Conservation (phyloP, 768 basidiomycete species). For the Pleurotus eryngii region DNA sequence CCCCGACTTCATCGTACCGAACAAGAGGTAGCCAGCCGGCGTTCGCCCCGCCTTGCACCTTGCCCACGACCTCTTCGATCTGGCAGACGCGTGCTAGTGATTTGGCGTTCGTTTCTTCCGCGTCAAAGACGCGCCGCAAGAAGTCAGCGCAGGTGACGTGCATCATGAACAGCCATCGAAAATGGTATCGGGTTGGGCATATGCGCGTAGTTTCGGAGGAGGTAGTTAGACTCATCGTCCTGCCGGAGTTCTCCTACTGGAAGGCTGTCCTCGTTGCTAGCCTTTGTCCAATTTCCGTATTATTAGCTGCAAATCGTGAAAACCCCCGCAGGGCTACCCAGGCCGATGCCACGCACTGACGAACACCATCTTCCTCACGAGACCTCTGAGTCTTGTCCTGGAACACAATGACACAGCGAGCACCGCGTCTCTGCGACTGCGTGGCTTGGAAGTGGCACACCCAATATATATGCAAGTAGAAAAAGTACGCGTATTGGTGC, state of each 20-base stretch:
- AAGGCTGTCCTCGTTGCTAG: slow-evolving; percentile 1
- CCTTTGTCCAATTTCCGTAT: neutral
- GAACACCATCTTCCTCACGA: neutral
- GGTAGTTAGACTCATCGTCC: slow-evolving; percentile 7
- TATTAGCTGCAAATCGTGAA: slow-evolving; percentile 2
- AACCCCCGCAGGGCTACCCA: neutral
- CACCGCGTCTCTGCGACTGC: neutral
- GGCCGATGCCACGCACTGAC: neutral
- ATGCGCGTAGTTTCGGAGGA: neutral
- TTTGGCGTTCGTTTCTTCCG: slow-evolving; percentile 7
- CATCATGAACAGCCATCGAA: slow-evolving; percentile 11
- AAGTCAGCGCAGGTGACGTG: slow-evolving; percentile 17
- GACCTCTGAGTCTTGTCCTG: neutral
- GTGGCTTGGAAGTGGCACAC: neutral
- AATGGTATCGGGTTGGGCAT: neutral
- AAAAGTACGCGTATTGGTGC: slow-evolving; percentile 16
- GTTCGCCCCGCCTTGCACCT: slow-evolving; percentile 11
- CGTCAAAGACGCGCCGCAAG: slow-evolving; percentile 16
- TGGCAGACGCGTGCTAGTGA: slow-evolving; percentile 11
- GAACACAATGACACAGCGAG: neutral
- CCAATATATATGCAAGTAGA: slow-evolving; percentile 10
- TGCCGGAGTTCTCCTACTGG: slow-evolving; percentile 12
- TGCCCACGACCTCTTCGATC: slow-evolving; percentile 20
- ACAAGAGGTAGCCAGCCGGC: slow-evolving; percentile 16
- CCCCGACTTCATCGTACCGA: slow-evolving; percentile 17